Evolutionary conservation across 768 basidiomycete genomes (phyloP).

Genomic region (Rhizopogon salebrosus): DNA sequence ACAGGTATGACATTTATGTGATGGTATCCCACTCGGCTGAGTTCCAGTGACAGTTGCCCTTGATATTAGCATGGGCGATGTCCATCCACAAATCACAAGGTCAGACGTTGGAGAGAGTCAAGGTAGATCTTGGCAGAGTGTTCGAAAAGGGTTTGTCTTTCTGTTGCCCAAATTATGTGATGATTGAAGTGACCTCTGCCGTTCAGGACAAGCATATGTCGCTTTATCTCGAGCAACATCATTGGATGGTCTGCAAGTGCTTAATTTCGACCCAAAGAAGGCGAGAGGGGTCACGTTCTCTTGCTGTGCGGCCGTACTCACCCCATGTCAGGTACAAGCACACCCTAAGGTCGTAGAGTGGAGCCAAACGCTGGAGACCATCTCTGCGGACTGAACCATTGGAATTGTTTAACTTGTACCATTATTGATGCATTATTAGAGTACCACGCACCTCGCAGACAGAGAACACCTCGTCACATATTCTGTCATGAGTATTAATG

Average conservation of each 20-base stretch:
- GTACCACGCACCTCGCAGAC: not conserved
- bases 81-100: conserved; percentile 98
- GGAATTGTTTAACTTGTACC: not conserved
- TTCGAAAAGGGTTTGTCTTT: conserved; percentile 81
- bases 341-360: conserved; percentile 70
- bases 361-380: conserved; percentile 62
- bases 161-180: not conserved
- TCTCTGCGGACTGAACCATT: conserved; percentile 21
- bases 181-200: not conserved
- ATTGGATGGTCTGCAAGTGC: conserved; percentile 78
- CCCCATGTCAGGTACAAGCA: conserved; percentile 48
- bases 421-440: not conserved
- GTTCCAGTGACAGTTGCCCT: conserved; percentile 50
- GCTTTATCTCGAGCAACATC: conserved; percentile 86
- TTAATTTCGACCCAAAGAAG: conserved; percentile 72
- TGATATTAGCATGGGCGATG: conserved; percentile 97
- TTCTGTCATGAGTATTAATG: no score
- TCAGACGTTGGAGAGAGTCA: conserved; percentile 92
- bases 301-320: not conserved
- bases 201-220: conserved; percentile 82
- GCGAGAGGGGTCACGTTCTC: conserved; percentile 31
- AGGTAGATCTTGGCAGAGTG: conserved; percentile 87
- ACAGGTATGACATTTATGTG: conserved; percentile 50
- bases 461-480: not conserved
- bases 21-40: not conserved